Conservation (phyloP, 2,329 filamentous ascomycete species). For the Polychaeton citri region DNA sequence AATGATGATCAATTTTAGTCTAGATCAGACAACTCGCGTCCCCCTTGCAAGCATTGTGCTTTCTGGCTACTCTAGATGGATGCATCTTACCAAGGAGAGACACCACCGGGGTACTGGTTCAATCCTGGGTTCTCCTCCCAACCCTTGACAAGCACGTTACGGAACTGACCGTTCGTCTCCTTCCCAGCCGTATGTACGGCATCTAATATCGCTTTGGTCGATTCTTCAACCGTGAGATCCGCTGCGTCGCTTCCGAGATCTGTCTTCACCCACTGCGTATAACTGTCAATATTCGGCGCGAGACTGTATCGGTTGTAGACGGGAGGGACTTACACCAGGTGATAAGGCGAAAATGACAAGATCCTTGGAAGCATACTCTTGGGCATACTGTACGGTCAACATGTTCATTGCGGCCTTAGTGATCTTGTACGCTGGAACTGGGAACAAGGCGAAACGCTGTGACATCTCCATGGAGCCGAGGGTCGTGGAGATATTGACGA, state of each 20-base stretch:
- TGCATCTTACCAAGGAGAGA: neutral
- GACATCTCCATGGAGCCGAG: conserved; percentile 28
- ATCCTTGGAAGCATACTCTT: conserved; percentile 24
- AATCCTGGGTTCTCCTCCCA: conserved; percentile 17
- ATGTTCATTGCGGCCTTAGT: conserved; percentile 37
- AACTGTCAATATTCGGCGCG: too few relatives aligned
- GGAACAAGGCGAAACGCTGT: conserved; percentile 8
- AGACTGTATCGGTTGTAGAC: too few relatives aligned
- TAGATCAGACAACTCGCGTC: too few relatives aligned
- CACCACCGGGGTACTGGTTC: neutral
- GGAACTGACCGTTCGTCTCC: conserved; percentile 35
- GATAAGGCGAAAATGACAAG: conserved; percentile 30
- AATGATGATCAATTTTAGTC: too few relatives aligned
- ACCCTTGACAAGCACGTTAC: conserved; percentile 26
- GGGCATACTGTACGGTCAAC: conserved; percentile 32
- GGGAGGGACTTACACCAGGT: conserved; percentile 29
- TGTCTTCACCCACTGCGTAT: conserved; percentile 32
- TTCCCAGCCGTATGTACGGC: conserved; percentile 32
- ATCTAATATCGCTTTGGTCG: conserved; percentile 24
- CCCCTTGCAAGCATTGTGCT: too few relatives aligned
- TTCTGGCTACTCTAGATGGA: too few relatives aligned
- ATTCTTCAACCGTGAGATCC: conserved; percentile 28
- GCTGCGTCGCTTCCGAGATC: conserved; percentile 28
- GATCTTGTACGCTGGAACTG: conserved; percentile 29
- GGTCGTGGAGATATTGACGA: conserved; percentile 32